A percentile compares a stretch with the other conserved stretches of the same genome.
Evolutionary conservation across 345 rosid species (phyloP).

Genomic region (Angophora floribunda): DNA sequence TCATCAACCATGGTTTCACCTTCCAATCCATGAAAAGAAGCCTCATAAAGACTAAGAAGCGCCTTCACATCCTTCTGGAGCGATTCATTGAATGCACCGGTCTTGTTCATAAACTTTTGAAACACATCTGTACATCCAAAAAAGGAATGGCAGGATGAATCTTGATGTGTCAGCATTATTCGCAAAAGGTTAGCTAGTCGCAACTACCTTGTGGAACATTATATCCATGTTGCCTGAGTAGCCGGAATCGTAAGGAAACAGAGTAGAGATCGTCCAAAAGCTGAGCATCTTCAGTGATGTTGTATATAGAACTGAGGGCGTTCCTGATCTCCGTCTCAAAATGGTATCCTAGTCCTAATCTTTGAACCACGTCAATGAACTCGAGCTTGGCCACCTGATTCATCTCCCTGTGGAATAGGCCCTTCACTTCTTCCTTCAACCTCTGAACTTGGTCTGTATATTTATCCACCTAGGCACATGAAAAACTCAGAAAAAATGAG

Average conservation of each 20-base stretch:
- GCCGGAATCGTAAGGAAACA: not conserved
- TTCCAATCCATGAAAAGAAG: not conserved
- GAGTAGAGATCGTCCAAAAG: not conserved
- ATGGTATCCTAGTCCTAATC: constrained; percentile 3
- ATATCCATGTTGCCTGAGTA: constrained; percentile 10
- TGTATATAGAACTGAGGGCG: not conserved
- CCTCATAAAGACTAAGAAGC: not conserved
- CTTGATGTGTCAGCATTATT: not conserved
- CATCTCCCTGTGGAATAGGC: not conserved
- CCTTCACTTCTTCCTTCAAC: not conserved
- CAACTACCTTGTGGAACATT: constrained; percentile 5
- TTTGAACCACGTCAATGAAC: not conserved
- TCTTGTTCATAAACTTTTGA: not conserved
- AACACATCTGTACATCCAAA: not conserved
- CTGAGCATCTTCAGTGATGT: not conserved
- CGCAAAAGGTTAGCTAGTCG: not conserved
- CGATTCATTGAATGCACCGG: not conserved
- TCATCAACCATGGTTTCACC: constrained; percentile 1
- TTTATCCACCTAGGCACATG: not conserved
- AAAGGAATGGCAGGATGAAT: not conserved
- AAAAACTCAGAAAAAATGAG: not conserved
- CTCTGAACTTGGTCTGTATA: not conserved
- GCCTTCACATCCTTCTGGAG: not conserved
- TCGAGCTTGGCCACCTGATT: not conserved
- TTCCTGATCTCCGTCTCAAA: not conserved